Evolutionary conservation across 2,329 filamentous ascomycete species (phyloP).

Genomic region (Fusarium piperis): DNA sequence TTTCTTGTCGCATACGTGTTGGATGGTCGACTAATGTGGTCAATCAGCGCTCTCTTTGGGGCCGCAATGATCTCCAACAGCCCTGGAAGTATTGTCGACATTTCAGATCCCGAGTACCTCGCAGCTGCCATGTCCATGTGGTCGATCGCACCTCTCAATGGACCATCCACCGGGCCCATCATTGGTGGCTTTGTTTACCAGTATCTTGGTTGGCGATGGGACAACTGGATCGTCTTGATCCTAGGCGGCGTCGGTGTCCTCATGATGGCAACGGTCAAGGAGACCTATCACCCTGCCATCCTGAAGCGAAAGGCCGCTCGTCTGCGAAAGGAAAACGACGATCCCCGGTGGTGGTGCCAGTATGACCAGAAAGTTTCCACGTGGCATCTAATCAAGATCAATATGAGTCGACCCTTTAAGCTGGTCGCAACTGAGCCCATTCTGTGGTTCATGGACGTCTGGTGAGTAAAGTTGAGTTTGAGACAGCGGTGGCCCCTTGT

Average conservation of each 20-base stretch:
- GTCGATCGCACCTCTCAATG: slow-evolving; percentile 86
- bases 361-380: slow-evolving; percentile 79
- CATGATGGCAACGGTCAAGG: slow-evolving; percentile 69
- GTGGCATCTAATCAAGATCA: slow-evolving; percentile 75
- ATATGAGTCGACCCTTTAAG: slow-evolving; percentile 79
- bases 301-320: slow-evolving; percentile 72
- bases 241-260: slow-evolving; percentile 70
- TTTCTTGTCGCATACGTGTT: not conserved
- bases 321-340: slow-evolving; percentile 73
- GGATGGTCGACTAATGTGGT: not conserved
- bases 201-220: slow-evolving; percentile 88
- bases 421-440: slow-evolving; percentile 87
- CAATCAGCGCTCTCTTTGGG: slow-evolving; percentile 59
- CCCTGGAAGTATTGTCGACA: slow-evolving; percentile 84
- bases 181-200: slow-evolving; percentile 80
- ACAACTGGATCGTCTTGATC: slow-evolving; percentile 83
- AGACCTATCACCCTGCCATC: slow-evolving; percentile 81
- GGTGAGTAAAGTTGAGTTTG: slow-evolving; percentile 56
- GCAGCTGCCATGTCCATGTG: slow-evolving; percentile 87
- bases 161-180: slow-evolving; percentile 55
- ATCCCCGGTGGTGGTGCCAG: slow-evolving; percentile 79
- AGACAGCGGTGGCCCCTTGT: not conserved
- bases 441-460: slow-evolving; percentile 72
- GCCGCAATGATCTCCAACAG: slow-evolving; percentile 85
- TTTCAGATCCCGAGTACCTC: slow-evolving; percentile 81